These are phyloP conservation scores for Pachysandra terminalis DNA, from an alignment of 164 flowering plant species.

Conservation along the genomic window DNA sequence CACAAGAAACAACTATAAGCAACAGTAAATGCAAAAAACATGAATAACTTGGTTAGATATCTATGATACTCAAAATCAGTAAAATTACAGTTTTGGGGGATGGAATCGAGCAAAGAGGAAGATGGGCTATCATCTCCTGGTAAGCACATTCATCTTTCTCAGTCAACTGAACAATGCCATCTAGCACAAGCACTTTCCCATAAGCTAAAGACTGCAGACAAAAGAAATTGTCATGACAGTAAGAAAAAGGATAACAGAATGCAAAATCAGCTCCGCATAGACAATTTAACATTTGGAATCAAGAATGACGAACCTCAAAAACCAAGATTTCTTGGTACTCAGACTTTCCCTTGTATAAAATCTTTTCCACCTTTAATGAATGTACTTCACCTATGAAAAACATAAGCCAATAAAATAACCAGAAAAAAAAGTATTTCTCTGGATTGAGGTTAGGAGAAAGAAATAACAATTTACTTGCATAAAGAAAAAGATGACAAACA, in stretches of 20 bases:
- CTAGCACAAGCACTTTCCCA: slow-evolving; percentile 31
- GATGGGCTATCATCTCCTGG: slow-evolving; percentile 41
- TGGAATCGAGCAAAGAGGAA: slow-evolving; percentile 37
- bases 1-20: not conserved
- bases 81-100: slow-evolving; percentile 29
- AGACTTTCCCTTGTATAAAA: slow-evolving; percentile 67
- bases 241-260: not conserved
- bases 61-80: not conserved
- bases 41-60: not conserved
- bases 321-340: slow-evolving; percentile 88
- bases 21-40: not conserved
- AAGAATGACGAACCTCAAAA: slow-evolving; percentile 63
- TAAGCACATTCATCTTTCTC: slow-evolving; percentile 36
- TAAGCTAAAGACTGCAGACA: slow-evolving; percentile 21
- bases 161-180: slow-evolving; percentile 33
- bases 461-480: no score
- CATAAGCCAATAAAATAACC: not conserved
- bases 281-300: not conserved
- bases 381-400: slow-evolving; percentile 80
- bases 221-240: not conserved
- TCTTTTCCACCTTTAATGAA: slow-evolving; percentile 71
- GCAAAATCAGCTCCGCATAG: not conserved
- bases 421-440: no score
- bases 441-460: no score
- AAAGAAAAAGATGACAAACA: no score